These are phyloP conservation scores for Nicotiana tomentosiformis DNA, from an alignment of 257 asterid genomes.

Conservation along the genomic window DNA sequence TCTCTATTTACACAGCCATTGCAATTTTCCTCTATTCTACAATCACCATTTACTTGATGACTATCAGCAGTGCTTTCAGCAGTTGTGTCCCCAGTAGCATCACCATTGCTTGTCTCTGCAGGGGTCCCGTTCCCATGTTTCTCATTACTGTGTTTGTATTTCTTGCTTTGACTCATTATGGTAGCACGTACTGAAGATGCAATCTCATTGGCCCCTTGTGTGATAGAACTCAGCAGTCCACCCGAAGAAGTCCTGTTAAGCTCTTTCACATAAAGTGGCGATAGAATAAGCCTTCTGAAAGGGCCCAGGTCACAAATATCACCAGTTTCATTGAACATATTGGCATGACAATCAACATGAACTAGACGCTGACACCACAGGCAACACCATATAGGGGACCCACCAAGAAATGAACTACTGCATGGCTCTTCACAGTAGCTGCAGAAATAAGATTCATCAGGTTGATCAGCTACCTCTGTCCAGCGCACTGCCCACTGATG, in stretches of 20 bases:
- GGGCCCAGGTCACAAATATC: slow-evolving; percentile 94
- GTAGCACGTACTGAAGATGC: slow-evolving; percentile 96
- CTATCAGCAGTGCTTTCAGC: slow-evolving; percentile 39
- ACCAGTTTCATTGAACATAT: slow-evolving; percentile 74
- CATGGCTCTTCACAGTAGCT: slow-evolving; percentile 98
- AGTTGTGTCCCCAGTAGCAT: slow-evolving; percentile 50
- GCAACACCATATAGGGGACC: slow-evolving; percentile 98
- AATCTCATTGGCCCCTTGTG: slow-evolving; percentile 96
- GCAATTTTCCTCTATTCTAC: slow-evolving; percentile 44
- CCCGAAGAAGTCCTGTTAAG: slow-evolving; percentile 48
- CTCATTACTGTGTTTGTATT: slow-evolving; percentile 55
- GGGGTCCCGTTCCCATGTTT: slow-evolving; percentile 37
- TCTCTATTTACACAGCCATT: slow-evolving; percentile 35
- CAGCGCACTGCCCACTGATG: slow-evolving; percentile 98
- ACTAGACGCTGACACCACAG: slow-evolving; percentile 97
- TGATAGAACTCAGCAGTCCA: slow-evolving; percentile 81
- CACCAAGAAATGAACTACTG: slow-evolving; percentile 85
- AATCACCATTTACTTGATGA: slow-evolving; percentile 45
- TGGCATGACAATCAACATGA: slow-evolving; percentile 93
- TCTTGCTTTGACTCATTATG: slow-evolving; percentile 77
- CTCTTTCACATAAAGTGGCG: slow-evolving; percentile 78
- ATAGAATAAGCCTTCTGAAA: slow-evolving; percentile 73
- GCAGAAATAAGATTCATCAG: slow-evolving; percentile 85
- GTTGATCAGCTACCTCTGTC: slow-evolving; percentile 89
- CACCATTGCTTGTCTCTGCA: slow-evolving; percentile 42